phyloP scores from a whole-genome alignment of 208 protist species.

The Herpetomonas samuelpessoai region DNA sequence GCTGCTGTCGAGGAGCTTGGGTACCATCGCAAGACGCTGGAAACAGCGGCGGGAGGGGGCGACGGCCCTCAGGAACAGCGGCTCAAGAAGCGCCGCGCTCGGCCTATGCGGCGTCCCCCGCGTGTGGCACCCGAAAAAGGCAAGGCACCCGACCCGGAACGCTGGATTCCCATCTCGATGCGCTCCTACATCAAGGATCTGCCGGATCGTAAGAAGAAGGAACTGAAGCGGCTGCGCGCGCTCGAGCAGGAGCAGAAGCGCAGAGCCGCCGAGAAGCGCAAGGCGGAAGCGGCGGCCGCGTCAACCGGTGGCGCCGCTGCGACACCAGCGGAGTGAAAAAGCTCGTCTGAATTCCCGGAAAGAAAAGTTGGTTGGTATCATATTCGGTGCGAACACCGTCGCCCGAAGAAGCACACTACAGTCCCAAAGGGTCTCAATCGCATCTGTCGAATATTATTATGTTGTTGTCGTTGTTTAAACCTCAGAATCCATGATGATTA shows the following conservation, averaged over 20 bases:
- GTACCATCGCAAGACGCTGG: constrained; percentile 46
- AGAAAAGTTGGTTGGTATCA: too few species aligned
- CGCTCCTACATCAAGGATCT: constrained; percentile 86
- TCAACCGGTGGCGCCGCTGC: not conserved
- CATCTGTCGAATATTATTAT: too few species aligned
- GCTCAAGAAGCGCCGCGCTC: constrained; percentile 19
- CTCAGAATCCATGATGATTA: too few species aligned
- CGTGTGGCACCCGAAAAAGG: constrained; percentile 12
- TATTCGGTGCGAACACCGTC: too few species aligned
- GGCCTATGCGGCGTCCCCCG: constrained; percentile 19
- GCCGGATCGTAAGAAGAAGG: constrained; percentile 71
- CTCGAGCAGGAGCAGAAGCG: constrained; percentile 84
- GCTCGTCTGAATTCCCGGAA: too few species aligned
- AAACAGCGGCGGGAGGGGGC: constrained; percentile 12
- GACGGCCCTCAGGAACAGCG: not conserved
- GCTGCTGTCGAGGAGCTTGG: constrained; percentile 55
- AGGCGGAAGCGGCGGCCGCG: constrained; percentile 10
- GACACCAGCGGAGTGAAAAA: constrained; percentile 13
- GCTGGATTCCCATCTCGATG: constrained; percentile 80
- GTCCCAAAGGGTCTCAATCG: too few species aligned
- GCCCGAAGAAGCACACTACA: too few species aligned
- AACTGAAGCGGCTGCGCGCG: constrained; percentile 77
- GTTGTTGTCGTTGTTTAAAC: too few species aligned
- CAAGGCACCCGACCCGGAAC: constrained; percentile 70
- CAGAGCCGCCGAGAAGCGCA: constrained; percentile 33